Conservation (phyloP, 75 land plant species). For the Pinus taeda region DNA sequence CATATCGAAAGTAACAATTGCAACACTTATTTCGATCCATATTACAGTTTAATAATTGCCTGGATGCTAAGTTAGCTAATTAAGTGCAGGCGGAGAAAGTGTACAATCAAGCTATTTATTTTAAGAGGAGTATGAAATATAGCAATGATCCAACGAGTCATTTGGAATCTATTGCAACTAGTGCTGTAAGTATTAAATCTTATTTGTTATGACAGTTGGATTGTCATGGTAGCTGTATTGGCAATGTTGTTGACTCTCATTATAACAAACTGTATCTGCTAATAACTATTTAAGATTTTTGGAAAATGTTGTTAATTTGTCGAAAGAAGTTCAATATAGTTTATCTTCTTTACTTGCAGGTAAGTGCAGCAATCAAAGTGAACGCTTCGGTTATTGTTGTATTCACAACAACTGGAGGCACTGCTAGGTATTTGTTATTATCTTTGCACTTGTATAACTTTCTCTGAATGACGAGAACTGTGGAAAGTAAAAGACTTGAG, state of each 20-base stretch:
- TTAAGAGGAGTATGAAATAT: not conserved
- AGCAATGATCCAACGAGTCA: not conserved
- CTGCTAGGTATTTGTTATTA: slow-evolving; percentile 17
- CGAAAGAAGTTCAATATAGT: not conserved
- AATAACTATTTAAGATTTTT: not conserved
- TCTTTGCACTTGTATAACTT: not conserved
- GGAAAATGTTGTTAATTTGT: not conserved
- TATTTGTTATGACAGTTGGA: not conserved
- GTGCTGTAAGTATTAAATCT: slow-evolving; percentile 3
- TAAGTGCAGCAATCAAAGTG: slow-evolving; percentile 48
- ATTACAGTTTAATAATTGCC: not conserved
- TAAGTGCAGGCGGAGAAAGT: slow-evolving; percentile 49
- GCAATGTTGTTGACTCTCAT: no score
- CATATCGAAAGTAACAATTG: not conserved
- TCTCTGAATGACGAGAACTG: not conserved
- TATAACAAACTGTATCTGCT: not conserved
- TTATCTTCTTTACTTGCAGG: slow-evolving; percentile 10
- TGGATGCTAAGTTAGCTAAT: not conserved
- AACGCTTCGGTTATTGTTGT: slow-evolving; percentile 34
- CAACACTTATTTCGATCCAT: not conserved
- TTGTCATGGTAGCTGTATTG: not conserved
- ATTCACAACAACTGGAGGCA: slow-evolving; percentile 30
- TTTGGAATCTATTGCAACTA: not conserved
- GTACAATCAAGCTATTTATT: slow-evolving; percentile 46
- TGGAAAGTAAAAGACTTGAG: not conserved